Evolutionary conservation across 1,139 yeast species (phyloP), one percentile per base, ranked within the genome.

Genomic region (Candida glucosophila): DNA sequence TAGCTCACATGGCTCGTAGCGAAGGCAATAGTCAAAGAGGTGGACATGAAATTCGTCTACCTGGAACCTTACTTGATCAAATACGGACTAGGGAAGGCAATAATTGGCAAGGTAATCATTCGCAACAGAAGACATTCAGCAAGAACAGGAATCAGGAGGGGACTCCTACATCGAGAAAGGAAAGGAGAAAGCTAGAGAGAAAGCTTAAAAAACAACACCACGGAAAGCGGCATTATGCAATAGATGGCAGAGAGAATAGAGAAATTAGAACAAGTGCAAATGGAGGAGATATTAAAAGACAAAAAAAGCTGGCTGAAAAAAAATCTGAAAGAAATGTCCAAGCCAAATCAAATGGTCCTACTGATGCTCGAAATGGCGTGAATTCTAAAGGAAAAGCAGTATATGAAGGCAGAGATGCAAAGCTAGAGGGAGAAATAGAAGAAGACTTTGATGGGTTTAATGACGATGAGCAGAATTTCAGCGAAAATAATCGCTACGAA

Each of bases 61-160:
- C 94, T 0, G 81, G 80, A 2, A 53, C 58, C 11, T 48, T 83
- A 19, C 47, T 82, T 26, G 90, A 81, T 36, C 77, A 76, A 44
- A 65, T 82, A 34, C 63, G 70, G 33, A 52, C 47, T 14, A 56
- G 49, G 12, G 71, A 63, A 12, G 66, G 58, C 10, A 51, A 45
- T 17, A 69, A 72, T 23, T 60, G 46, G 12, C 66, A 67, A 30
- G 56, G 55, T 14, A 56, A 53, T 12, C 7, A 10, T 7, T 19
- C 7, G 8, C 7, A 19, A 10, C n/a, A n/a, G n/a, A 32, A 39
- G 5, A 35, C 59, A 27, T 56, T 37, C 32, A 31, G 41, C 12
- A 40, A 62, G 19, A 29, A 32, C 19, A 40, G 41, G 17, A 40
- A 45, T 22, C 55, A 57, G 37, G 61, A 50, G 49, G 41, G 33